Conservation (phyloP, 306 rosid genomes). For the Erythrophleum fordii region DNA sequence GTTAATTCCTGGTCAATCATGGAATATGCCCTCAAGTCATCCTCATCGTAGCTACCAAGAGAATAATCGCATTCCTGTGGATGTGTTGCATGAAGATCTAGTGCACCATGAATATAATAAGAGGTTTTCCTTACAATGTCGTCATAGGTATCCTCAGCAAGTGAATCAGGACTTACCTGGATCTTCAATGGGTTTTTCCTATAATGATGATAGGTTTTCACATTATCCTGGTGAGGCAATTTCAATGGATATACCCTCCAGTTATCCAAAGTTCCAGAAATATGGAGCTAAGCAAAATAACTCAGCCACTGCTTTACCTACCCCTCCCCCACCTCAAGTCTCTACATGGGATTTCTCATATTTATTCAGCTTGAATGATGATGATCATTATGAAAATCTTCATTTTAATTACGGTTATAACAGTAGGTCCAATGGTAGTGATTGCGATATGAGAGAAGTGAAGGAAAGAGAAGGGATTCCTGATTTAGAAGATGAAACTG, state of each 20-base stretch:
- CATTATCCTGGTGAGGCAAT: conserved; percentile 18
- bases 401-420: not conserved
- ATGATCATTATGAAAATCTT: not conserved
- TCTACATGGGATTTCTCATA: conserved; percentile 36
- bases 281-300: conserved; percentile 22
- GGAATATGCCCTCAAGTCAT: not conserved
- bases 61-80: not conserved
- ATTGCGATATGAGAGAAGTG: conserved; percentile 20
- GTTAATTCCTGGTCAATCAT: not conserved
- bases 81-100: conserved; percentile 13
- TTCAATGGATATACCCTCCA: conserved; percentile 6
- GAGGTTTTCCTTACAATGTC: not conserved
- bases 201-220: not conserved
- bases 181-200: conserved; percentile 17
- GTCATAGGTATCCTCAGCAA: not conserved
- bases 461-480: conserved; percentile 52
- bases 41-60: not conserved
- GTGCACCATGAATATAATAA: not conserved
- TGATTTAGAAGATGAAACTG: conserved; percentile 46
- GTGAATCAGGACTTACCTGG: conserved; percentile 2
- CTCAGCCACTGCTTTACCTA: not conserved
- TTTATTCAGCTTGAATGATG: conserved; percentile 26
- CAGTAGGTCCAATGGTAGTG: not conserved
- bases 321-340: conserved; percentile 32
- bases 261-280: conserved; percentile 31